Percentiles rank a stretch among this genome's conserved stretches.
phyloP scores from a whole-genome alignment of 1,284 basidiomycete species.

The Agroathelia rolfsii region DNA sequence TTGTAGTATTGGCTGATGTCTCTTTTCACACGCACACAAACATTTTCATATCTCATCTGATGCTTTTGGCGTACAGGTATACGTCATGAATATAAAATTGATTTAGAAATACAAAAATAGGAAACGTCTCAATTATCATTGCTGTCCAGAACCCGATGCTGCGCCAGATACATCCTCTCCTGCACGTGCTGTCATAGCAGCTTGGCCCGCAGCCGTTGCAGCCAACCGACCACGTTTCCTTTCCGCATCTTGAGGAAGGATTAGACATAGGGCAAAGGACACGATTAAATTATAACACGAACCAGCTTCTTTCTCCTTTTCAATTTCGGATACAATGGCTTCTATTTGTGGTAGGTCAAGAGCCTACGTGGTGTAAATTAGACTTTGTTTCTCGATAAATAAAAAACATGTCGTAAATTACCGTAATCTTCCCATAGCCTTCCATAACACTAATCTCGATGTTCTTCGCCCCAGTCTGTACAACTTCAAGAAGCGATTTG shows the following conservation, averaged over 20 bases:
- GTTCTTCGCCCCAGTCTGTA: constrained; percentile 99
- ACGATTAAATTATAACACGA: constrained; percentile 19
- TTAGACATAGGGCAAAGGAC: constrained; percentile 3
- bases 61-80: too few relatives aligned
- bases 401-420: constrained; percentile 28
- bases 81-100: constrained; percentile 3
- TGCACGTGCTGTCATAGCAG: constrained; percentile 65
- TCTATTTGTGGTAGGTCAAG: constrained; percentile 83
- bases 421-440: constrained; percentile 82
- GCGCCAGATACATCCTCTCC: too few relatives aligned
- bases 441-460: constrained; percentile 98
- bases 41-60: too few relatives aligned
- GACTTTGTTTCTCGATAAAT: neutral
- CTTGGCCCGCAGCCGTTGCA: constrained; percentile 75
- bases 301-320: constrained; percentile 93
- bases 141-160: constrained; percentile 28
- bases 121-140: too few relatives aligned
- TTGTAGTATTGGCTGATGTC: too few relatives aligned
- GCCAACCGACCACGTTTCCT: constrained; percentile 71
- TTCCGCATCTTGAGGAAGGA: constrained; percentile 61
- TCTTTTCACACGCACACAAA: too few relatives aligned
- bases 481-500: constrained; percentile 94
- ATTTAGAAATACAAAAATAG: constrained; percentile 10
- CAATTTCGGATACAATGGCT: constrained; percentile 83
- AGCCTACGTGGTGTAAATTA: constrained; percentile 39